phyloP scores from a whole-genome alignment of 345 rosid species.

The Gossypium mustelinum region DNA sequence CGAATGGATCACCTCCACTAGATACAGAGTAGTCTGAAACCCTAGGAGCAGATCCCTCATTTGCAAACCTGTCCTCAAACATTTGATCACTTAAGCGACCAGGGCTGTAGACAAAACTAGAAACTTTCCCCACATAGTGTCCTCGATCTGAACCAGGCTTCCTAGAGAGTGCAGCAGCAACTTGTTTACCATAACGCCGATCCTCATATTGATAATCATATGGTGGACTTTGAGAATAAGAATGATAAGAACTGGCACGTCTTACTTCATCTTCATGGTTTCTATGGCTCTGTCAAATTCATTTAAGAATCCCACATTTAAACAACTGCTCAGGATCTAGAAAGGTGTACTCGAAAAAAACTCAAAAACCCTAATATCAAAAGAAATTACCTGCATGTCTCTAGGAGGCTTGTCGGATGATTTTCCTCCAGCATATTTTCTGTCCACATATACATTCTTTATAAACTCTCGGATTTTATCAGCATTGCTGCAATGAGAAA shows the following conservation, averaged over 20 bases:
- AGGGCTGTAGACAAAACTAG: slow-evolving; percentile 81
- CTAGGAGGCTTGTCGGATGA: slow-evolving; percentile 63
- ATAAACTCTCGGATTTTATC: slow-evolving; percentile 81
- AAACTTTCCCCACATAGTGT: slow-evolving; percentile 48
- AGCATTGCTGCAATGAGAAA: slow-evolving; percentile 55
- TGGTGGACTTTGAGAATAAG: slow-evolving; percentile 98
- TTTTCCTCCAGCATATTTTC: slow-evolving; percentile 68
- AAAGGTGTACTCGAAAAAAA: slow-evolving; percentile 13
- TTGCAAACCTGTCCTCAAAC: slow-evolving; percentile 75
- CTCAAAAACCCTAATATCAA: neutral
- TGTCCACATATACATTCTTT: slow-evolving; percentile 76
- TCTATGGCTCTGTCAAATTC: slow-evolving; percentile 53
- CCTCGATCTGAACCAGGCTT: slow-evolving; percentile 96
- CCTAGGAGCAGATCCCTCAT: slow-evolving; percentile 81
- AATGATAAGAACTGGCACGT: slow-evolving; percentile 97
- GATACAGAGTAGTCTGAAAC: slow-evolving; percentile 81
- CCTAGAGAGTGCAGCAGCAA: slow-evolving; percentile 54
- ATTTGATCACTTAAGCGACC: slow-evolving; percentile 56
- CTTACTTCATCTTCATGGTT: slow-evolving; percentile 59
- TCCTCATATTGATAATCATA: slow-evolving; percentile 96
- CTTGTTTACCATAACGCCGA: slow-evolving; percentile 75
- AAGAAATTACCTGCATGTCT: slow-evolving; percentile 60
- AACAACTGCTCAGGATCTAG: slow-evolving; percentile 18
- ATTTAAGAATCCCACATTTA: slow-evolving; percentile 26
- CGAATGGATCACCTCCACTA: slow-evolving; percentile 71